Evolutionary conservation across 176 grass and related monocot species (phyloP), one percentile per base, ranked within the genome.

Genomic region (Miscanthus lutarioriparius): DNA sequence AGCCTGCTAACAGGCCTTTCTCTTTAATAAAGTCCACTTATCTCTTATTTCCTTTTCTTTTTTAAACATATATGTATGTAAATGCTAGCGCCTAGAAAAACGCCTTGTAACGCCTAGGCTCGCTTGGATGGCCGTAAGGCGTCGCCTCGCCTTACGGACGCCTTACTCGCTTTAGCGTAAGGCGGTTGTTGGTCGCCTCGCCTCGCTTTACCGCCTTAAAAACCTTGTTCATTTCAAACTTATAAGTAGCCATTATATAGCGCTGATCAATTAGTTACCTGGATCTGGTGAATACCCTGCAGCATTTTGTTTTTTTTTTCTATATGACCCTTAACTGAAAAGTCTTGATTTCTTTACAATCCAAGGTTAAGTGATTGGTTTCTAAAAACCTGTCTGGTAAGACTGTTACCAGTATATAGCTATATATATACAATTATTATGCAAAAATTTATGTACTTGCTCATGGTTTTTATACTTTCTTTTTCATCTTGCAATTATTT

Each of bases 191-290:
- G n/a, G n/a, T n/a, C n/a, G n/a, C n/a, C n/a, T n/a, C n/a, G n/a
- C n/a, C n/a, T n/a, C n/a, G n/a, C n/a, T n/a, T n/a, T n/a, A n/a
- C n/a, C n/a, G n/a, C n/a, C n/a, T n/a, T n/a, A n/a, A n/a, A n/a
- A n/a, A n/a, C n/a, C n/a, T n/a, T n/a, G n/a, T 66, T 82, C 72
- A 72, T 40, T 85, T 58, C 1, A 11, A 66, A n/a, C 45, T 44
- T 72, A 2, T 71, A 56, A 4, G 19, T 33, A 40, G 45, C 67
- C 22, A 26, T 74, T 67, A 20, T 17, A 26, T 76, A 64, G 26
- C 25, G 14, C 56, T 74, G 25, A 77, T 3, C 13, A 41, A 43
- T 26, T 25, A 51, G 32, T 59, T 73, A 83, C 76, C 2, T 5
- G 78, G 15, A 51, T 79, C 67, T 37, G 72, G 7, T 67, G 66